These are phyloP conservation scores for Mycogone perniciosa DNA, from an alignment of 2,329 filamentous ascomycete species.

Conservation along the genomic window DNA sequence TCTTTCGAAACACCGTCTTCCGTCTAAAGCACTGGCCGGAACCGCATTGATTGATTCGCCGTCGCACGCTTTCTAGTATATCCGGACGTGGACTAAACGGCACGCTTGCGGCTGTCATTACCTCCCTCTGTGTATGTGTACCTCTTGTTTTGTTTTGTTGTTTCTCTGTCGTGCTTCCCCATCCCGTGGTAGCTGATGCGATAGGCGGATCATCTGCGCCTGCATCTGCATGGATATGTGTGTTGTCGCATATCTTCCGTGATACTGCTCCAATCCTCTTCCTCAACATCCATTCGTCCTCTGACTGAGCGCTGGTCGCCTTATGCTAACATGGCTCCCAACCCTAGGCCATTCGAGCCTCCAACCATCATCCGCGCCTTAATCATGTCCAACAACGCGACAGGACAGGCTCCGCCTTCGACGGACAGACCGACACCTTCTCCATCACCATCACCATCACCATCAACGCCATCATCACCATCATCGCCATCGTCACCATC, in stretches of 20 bases:
- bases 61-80: background rate
- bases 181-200: background rate
- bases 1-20: too few relatives aligned
- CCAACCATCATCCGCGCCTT: conserved; percentile 16
- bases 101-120: conserved; percentile 3
- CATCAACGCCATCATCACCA: too few relatives aligned
- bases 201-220: background rate
- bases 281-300: background rate
- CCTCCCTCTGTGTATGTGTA: too few relatives aligned
- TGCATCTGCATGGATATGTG: background rate
- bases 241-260: background rate
- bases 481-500: too few relatives aligned
- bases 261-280: conserved; percentile 3
- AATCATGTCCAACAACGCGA: too few relatives aligned
- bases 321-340: conserved; percentile 30
- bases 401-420: too few relatives aligned
- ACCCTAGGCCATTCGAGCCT: conserved; percentile 21
- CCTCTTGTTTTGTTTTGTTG: conserved; percentile 3
- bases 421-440: too few relatives aligned
- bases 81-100: conserved; percentile 2
- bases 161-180: conserved; percentile 4
- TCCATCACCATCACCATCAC: too few relatives aligned
- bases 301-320: conserved; percentile 7
- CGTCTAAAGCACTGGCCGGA: background rate
- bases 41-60: background rate